Evolutionary conservation across 805 yeast species (phyloP).

Genomic region (Cyberlindnera euphorbiae): DNA sequence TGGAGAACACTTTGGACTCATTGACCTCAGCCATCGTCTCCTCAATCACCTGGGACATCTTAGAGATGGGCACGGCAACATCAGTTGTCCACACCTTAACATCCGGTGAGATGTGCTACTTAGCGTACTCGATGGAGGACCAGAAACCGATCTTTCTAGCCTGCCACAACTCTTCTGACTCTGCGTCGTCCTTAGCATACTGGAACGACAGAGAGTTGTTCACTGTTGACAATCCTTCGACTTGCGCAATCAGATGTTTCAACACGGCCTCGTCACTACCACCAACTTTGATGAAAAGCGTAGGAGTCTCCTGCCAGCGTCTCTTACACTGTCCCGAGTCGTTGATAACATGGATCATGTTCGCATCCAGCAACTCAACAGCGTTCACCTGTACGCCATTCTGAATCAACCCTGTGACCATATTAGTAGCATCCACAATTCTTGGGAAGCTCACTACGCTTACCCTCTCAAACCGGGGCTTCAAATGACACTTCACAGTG

Average conservation of each 20-base stretch:
- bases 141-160: slow-evolving; percentile 68
- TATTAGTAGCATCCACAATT: slow-evolving; percentile 63
- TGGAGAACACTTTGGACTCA: slow-evolving; percentile 44
- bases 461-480: slow-evolving; percentile 58
- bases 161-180: slow-evolving; percentile 61
- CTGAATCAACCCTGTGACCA: slow-evolving; percentile 56
- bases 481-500: slow-evolving; percentile 62
- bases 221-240: slow-evolving; percentile 42
- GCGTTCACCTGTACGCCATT: slow-evolving; percentile 64
- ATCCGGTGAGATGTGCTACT: slow-evolving; percentile 34
- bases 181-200: slow-evolving; percentile 52
- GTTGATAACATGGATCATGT: slow-evolving; percentile 62
- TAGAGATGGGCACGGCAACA: slow-evolving; percentile 74
- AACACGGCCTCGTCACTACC: slow-evolving; percentile 36
- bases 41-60: slow-evolving; percentile 53
- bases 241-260: slow-evolving; percentile 38
- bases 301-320: slow-evolving; percentile 51
- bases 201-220: slow-evolving; percentile 52
- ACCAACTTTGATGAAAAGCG: slow-evolving; percentile 59
- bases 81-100: slow-evolving; percentile 73
- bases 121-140: slow-evolving; percentile 63
- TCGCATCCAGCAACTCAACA: slow-evolving; percentile 65
- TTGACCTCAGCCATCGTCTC: slow-evolving; percentile 56
- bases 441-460: slow-evolving; percentile 65
- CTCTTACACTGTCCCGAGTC: slow-evolving; percentile 47